These are phyloP conservation scores for Globisporangium ultimum DNA, from an alignment of 352 stramenopile species.

Conservation along the genomic window DNA sequence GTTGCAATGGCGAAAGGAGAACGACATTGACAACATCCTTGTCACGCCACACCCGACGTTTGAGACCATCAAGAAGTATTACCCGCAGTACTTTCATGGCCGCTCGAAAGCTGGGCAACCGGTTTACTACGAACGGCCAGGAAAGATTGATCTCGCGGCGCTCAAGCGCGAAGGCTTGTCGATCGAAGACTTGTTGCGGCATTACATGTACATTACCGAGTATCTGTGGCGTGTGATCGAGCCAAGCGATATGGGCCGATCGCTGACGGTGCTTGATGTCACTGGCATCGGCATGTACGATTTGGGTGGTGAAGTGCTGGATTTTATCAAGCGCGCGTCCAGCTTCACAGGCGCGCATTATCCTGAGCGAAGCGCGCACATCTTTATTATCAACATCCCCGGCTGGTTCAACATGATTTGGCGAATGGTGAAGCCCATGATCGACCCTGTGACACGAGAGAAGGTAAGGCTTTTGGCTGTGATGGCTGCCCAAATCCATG, in stretches of 20 bases:
- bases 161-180: constrained; percentile 85
- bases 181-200: constrained; percentile 83
- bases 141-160: constrained; percentile 83
- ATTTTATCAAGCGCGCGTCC: constrained; percentile 86
- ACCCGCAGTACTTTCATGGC: constrained; percentile 90
- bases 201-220: constrained; percentile 93
- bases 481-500: too few species aligned
- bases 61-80: constrained; percentile 89
- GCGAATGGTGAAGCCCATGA: constrained; percentile 91
- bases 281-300: constrained; percentile 87
- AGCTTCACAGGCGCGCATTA: constrained; percentile 91
- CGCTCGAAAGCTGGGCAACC: constrained; percentile 68
- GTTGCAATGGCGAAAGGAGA: constrained; percentile 83
- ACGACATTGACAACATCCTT: constrained; percentile 87
- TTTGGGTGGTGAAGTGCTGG: constrained; percentile 80
- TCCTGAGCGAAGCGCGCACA: constrained; percentile 91
- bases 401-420: constrained; percentile 95
- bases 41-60: constrained; percentile 77
- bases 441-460: constrained; percentile 92
- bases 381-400: constrained; percentile 95
- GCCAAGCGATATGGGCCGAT: constrained; percentile 62
- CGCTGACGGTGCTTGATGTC: constrained; percentile 83
- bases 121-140: constrained; percentile 84
- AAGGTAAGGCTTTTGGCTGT: constrained; percentile 62
- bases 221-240: constrained; percentile 87